Evolutionary conservation across 495 filamentous ascomycete genomes (phyloP), one percentile per base, ranked within the genome.

Genomic region (Aspergillus asperescens): DNA sequence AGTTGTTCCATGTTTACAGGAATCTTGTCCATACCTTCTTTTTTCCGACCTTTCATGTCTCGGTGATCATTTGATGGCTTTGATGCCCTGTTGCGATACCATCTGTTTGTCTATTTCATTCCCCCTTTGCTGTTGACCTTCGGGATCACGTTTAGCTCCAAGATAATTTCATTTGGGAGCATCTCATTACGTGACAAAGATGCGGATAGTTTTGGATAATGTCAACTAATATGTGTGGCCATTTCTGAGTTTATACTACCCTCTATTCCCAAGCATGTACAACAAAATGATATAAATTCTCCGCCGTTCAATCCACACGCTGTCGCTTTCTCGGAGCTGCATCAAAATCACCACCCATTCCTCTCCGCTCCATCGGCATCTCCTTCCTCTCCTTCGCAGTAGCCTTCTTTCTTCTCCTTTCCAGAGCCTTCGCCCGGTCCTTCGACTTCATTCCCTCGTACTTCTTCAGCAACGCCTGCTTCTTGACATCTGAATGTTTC

Each of bases 401-500:
- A 16, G 83, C 67, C 85, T 93, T 95, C 82, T 93, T 94, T 63
- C 90, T 69, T 60, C 86, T 77, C 62, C 86, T 75, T 77, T 93
- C 89, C 54, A 96, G 82, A 13, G 81, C 83, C 67, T 81, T 85
- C 31, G 90, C 84, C 37, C 89, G 77, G 67, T 96, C 82, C 70
- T 82, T 84, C 43, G 83, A 84, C 72, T 85, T 89, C 81, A 97
- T 81, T 48, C 78, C 81, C 55, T 80, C 74, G 61, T 86, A 96
- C 66, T 85, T 83, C 60, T 95, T 84, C 55, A 87, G 67, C 52
- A 95, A 69, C 24, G 89, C 74, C 64, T 83, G 68, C 71, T 90
- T 90, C 82, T 94, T 95, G 70, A 90, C 77, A 70, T 96, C 90
- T 52, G 81, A 82, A 69, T 86, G 82, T 80, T 97, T 97, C 56